Evolutionary conservation across 1,284 basidiomycete species (phyloP), one percentile per base, ranked within the genome.

Genomic region (Macrocystidia cucumis): DNA sequence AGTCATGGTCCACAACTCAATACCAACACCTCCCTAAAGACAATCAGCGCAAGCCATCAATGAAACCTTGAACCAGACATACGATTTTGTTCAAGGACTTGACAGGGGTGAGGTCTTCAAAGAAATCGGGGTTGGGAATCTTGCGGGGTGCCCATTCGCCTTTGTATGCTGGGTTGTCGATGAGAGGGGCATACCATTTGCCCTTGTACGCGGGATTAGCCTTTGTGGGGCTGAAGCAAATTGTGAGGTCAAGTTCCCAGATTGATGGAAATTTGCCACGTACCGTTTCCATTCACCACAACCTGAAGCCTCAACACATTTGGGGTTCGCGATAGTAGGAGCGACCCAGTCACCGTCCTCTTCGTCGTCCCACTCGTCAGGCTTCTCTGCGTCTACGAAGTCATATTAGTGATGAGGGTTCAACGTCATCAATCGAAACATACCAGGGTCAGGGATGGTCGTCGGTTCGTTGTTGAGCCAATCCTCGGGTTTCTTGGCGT

Each of bases 331-430:
- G 39, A 98, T 69, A 42, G 77, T 78, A 18, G 95, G 92, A 8
- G 92, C 77, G 43, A 97, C 76, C 91, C 92, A 99, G 56, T 98
- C 95, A 60, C 96, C 96, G 52, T 98, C 95, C 60, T 98, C 95
- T 60, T 98, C 96, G 49, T 98, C 89, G 55, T 97, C 93, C 96
- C 96, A 99, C 63, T 99, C 96, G 58, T 98, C 95, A 19, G 96
- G 96, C 74, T 98, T 98, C 65, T 84, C 78, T 30, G 91, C 85
- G 48, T 92, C 88, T 76, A 40, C 8, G 40, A 32, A 8, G 41
- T 29, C 14, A n/a, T 8, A 14, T 30, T 5, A 30, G 29, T 5
- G 9, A 5, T 18, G 11, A 3, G 5, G 12, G 12, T 12, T 8
- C 27, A 12, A 25, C 14, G 9, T 6, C n/a, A 9, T 4, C 20